These are phyloP conservation scores for Aeschynomene evenia DNA, from an alignment of 306 rosid genomes.

Conservation along the genomic window DNA sequence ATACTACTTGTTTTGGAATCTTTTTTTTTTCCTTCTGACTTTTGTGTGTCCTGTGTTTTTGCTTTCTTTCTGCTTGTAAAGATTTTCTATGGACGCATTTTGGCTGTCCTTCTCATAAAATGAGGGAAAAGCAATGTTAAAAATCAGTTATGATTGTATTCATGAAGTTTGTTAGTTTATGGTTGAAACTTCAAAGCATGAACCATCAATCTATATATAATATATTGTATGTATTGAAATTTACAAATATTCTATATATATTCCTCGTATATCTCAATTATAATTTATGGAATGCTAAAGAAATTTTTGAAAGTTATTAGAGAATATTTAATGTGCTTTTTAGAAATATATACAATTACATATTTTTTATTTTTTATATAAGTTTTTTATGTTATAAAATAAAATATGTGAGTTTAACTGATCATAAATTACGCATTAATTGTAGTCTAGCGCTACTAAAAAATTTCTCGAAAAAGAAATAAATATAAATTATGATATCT, in stretches of 20 bases:
- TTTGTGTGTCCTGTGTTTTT: background rate
- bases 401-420: too few relatives aligned
- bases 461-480: too few relatives aligned
- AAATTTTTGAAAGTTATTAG: too few relatives aligned
- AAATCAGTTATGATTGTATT: background rate
- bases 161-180: background rate
- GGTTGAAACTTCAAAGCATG: slow-evolving; percentile 17
- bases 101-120: background rate
- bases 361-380: too few relatives aligned
- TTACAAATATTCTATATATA: background rate
- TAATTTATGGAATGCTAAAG: background rate
- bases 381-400: too few relatives aligned
- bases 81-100: background rate
- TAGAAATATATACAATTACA: too few relatives aligned
- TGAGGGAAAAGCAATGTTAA: background rate
- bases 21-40: background rate
- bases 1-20: background rate
- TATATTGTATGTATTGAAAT: background rate
- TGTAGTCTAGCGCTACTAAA: too few relatives aligned
- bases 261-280: background rate
- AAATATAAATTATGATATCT: too few relatives aligned
- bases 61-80: background rate
- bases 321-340: too few relatives aligned
- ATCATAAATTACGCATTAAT: too few relatives aligned
- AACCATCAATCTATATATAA: background rate